Conservation (phyloP, 2,329 filamentous ascomycete genomes). For the Ophioceras dolichostomum region DNA sequence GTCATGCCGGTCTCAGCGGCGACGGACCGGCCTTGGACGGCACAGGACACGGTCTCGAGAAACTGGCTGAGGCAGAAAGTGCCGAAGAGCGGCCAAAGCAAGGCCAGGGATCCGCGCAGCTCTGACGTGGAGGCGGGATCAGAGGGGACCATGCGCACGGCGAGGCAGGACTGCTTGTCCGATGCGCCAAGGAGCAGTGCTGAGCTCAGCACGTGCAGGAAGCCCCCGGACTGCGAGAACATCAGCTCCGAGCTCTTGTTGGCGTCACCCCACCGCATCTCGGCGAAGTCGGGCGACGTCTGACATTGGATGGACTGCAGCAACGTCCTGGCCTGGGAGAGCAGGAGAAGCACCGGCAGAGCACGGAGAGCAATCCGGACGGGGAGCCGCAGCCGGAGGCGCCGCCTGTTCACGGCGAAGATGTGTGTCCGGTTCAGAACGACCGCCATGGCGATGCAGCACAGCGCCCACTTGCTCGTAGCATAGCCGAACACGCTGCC, state of each 20-base stretch:
- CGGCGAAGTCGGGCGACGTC: conserved; percentile 61
- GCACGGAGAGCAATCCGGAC: conserved; percentile 58
- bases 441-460: conserved; percentile 76
- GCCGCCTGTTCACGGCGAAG: conserved; percentile 77
- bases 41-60: conserved; percentile 76
- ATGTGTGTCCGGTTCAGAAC: conserved; percentile 86
- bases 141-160: conserved; percentile 57
- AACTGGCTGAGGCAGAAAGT: conserved; percentile 68
- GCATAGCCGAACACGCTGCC: conserved; percentile 84
- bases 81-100: conserved; percentile 64
- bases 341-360: conserved; percentile 57
- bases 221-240: conserved; percentile 56
- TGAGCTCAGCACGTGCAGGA: conserved; percentile 62
- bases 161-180: conserved; percentile 63
- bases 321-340: conserved; percentile 54
- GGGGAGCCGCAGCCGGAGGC: conserved; percentile 64
- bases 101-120: conserved; percentile 64
- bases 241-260: conserved; percentile 54
- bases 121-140: conserved; percentile 37
- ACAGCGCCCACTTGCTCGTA: conserved; percentile 84
- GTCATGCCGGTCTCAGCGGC: conserved; percentile 91
- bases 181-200: conserved; percentile 59
- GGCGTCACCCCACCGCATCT: conserved; percentile 57
- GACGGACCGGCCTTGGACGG: conserved; percentile 69
- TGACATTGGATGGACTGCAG: conserved; percentile 87